Percentiles rank a stretch among this genome's conserved stretches.
These are phyloP conservation scores for Stylosanthes scabra DNA, from an alignment of 331 rosid genomes.

Conservation along the genomic window DNA sequence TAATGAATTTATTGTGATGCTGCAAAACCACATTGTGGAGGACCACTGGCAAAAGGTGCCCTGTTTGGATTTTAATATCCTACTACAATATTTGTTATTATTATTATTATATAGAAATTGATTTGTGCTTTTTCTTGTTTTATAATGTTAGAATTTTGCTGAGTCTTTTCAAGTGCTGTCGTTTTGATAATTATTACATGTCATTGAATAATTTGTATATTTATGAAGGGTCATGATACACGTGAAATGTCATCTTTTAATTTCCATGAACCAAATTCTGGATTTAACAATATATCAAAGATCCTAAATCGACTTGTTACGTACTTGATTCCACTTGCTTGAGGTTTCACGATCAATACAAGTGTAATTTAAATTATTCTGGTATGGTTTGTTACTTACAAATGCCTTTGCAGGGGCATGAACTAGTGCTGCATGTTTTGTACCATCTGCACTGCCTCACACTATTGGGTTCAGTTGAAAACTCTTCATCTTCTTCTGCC, in stretches of 20 bases:
- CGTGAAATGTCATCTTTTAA: background rate
- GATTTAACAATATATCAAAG: slow-evolving; percentile 4
- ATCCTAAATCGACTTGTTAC: slow-evolving; percentile 6
- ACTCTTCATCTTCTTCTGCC: slow-evolving; percentile 61
- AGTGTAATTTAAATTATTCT: slow-evolving; percentile 18
- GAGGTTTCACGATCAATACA: slow-evolving; percentile 2
- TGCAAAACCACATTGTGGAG: slow-evolving; percentile 77
- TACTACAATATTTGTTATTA: background rate
- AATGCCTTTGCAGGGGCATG: slow-evolving; percentile 84
- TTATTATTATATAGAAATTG: background rate
- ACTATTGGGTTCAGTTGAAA: slow-evolving; percentile 62
- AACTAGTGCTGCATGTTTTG: slow-evolving; percentile 85
- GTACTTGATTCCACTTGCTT: slow-evolving; percentile 11
- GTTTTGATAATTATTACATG: background rate
- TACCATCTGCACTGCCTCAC: slow-evolving; percentile 79
- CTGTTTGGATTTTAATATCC: slow-evolving; percentile 13
- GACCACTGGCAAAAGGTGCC: slow-evolving; percentile 90
- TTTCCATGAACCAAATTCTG: slow-evolving; percentile 18
- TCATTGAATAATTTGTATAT: slow-evolving; percentile 9
- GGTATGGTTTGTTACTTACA: slow-evolving; percentile 24
- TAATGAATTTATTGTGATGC: slow-evolving; percentile 59
- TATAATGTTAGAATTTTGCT: slow-evolving; percentile 8
- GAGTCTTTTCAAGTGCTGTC: slow-evolving; percentile 17
- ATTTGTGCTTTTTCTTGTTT: background rate
- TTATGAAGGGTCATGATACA: slow-evolving; percentile 20